Percentiles rank a stretch among this genome's conserved stretches.
Conservation (phyloP, 352 stramenopile species). For the Phytophthora syringae region DNA sequence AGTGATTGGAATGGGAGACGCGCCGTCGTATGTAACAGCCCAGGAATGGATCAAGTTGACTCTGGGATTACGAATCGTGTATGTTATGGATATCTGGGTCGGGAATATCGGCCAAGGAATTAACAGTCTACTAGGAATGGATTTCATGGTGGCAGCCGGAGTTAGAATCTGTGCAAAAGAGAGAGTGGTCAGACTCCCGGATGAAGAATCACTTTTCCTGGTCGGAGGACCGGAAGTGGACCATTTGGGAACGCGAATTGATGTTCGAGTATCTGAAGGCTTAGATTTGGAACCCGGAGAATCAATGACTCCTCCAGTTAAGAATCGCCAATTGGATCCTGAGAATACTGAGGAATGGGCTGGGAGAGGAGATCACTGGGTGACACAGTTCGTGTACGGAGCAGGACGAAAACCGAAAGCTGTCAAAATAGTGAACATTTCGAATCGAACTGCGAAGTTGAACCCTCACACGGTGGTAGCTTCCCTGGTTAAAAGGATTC, state of each 20-base stretch:
- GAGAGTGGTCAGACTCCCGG: no score
- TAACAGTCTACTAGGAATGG: no score
- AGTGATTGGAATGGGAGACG: no score
- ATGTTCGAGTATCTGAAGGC: background rate
- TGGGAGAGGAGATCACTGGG: no score
- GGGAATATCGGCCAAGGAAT: no score
- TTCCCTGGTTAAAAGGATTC: background rate
- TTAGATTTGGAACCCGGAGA: background rate
- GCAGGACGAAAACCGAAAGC: no score
- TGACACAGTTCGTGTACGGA: no score
- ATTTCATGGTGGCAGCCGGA: no score
- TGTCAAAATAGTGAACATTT: background rate
- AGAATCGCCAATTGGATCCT: background rate
- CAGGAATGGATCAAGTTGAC: background rate
- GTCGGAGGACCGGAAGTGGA: background rate
- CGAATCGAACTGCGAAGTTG: background rate
- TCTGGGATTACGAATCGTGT: conserved; percentile 10
- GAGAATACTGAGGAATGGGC: no score
- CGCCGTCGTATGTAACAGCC: no score
- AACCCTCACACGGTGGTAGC: background rate
- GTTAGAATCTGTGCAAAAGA: no score
- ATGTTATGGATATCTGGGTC: conserved; percentile 15
- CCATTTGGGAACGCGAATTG: background rate
- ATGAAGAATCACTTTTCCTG: background rate
- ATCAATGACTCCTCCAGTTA: background rate